Percentiles rank a stretch among this genome's conserved stretches.
These are phyloP conservation scores for Lepidium campestre DNA, from an alignment of 441 rosid species.

Conservation along the genomic window DNA sequence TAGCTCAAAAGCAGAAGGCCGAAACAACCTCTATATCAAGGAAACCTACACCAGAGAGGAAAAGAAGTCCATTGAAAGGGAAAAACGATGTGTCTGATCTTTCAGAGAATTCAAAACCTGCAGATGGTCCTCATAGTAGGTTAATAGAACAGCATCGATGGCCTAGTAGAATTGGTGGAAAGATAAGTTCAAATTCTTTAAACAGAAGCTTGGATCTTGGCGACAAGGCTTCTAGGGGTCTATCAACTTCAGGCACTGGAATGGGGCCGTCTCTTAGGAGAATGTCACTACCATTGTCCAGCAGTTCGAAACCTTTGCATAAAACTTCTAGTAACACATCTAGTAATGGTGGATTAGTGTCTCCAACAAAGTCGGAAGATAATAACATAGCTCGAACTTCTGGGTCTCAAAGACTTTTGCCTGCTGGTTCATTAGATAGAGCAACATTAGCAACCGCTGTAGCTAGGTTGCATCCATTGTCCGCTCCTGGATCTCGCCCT, in stretches of 20 bases:
- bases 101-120: slow-evolving; percentile 89
- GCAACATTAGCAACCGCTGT: slow-evolving; percentile 33
- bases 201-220: slow-evolving; percentile 56
- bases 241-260: slow-evolving; percentile 37
- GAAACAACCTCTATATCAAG: slow-evolving; percentile 48
- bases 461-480: slow-evolving; percentile 44
- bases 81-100: slow-evolving; percentile 63
- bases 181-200: slow-evolving; percentile 43
- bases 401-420: slow-evolving; percentile 39
- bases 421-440: slow-evolving; percentile 50
- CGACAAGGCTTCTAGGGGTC: slow-evolving; percentile 43
- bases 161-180: slow-evolving; percentile 80
- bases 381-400: slow-evolving; percentile 35
- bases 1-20: slow-evolving; percentile 52
- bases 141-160: slow-evolving; percentile 88
- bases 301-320: slow-evolving; percentile 43
- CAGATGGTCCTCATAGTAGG: slow-evolving; percentile 57
- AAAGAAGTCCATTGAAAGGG: slow-evolving; percentile 73
- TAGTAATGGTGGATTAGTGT: slow-evolving; percentile 33
- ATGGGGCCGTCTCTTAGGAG: slow-evolving; percentile 50
- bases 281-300: slow-evolving; percentile 39
- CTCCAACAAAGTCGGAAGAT: slow-evolving; percentile 45
- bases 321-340: slow-evolving; percentile 54
- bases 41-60: slow-evolving; percentile 79
- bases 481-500: slow-evolving; percentile 33